Evolutionary conservation across 805 yeast species (phyloP), one percentile per base, ranked within the genome.

Genomic region (Starmerella apicola): DNA sequence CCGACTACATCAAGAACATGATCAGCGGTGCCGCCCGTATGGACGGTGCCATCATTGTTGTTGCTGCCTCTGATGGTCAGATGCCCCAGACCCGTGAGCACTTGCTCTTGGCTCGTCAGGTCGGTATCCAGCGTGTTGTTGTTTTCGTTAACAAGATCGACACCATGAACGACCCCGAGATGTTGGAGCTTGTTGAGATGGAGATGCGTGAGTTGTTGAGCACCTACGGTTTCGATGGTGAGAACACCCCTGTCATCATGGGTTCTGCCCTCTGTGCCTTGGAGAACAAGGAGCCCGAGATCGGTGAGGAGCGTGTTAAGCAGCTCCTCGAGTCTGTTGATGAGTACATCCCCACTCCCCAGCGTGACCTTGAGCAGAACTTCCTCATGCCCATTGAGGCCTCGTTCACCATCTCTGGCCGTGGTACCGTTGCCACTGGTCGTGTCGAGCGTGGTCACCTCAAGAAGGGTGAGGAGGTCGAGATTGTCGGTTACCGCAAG

Each of bases 51-150:
- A 86, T 88, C 56, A 88, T 88, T 68, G 97, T 88, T 48, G 97
- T 91, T 64, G 98, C 97, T 59, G 98, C 98, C 49, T 72, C 95
- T 43, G 98, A 91, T 61, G 98, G 98, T 60, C 95, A 85, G 70
- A 91, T 88, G 97, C 97, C 96, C 61, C 98, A 91, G 72, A 91
- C 98, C 54, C 83, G 97, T 72, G 98, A 91, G 71, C 98, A 91
- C 70, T 73, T 91, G 70, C 70, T 91, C 65, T 78, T 91, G 59
- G 98, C 98, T 50, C 84, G 97, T 73, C 98, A 91, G 72, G 97
- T 91, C 62, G 98, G 98, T 75, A 95, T 91, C 52, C 94, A 88
- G 70, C 76, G 85, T 68, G 75, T 91, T 60, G 96, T 91, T 64
- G 98, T 91, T 38, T 91, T 82, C 56, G 97, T 91, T 45, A 91